Evolutionary conservation across 192 early-diverging fungal genomes (phyloP).

Genomic region (Chytriomyces confervae): DNA sequence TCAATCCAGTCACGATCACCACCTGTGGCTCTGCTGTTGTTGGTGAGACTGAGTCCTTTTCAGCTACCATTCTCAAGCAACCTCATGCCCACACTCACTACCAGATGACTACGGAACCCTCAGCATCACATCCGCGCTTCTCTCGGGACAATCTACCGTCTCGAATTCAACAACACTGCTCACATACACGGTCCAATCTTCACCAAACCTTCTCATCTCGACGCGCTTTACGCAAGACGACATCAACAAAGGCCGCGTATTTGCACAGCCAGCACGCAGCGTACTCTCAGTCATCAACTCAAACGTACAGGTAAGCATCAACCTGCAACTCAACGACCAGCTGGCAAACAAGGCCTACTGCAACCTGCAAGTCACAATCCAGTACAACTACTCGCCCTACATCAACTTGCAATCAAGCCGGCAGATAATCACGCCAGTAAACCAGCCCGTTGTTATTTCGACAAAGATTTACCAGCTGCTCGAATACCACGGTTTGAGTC

Average conservation of each 20-base stretch:
- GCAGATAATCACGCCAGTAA: background rate
- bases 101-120: constrained; percentile 27
- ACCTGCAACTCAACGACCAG: constrained; percentile 3
- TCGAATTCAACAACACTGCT: background rate
- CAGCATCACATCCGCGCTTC: constrained; percentile 8
- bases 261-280: background rate
- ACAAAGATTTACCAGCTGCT: constrained; percentile 7
- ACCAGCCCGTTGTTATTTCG: constrained; percentile 25
- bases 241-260: constrained; percentile 1
- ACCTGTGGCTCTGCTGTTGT: constrained; percentile 3
- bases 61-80: background rate
- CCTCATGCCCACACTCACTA: too few relatives aligned
- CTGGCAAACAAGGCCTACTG: constrained; percentile 13
- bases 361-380: constrained; percentile 19
- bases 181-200: constrained; percentile 3
- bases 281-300: constrained; percentile 10
- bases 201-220: background rate
- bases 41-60: background rate
- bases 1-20: background rate
- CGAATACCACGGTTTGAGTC: constrained; percentile 28
- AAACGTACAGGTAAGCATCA: background rate
- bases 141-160: constrained; percentile 12
- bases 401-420: constrained; percentile 4
- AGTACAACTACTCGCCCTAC: constrained; percentile 33
- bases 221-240: constrained; percentile 15